A percentile compares a stretch with the other conserved stretches of the same genome.
phyloP scores from a whole-genome alignment of 179 eudicot genomes.

The Silene vulgaris region DNA sequence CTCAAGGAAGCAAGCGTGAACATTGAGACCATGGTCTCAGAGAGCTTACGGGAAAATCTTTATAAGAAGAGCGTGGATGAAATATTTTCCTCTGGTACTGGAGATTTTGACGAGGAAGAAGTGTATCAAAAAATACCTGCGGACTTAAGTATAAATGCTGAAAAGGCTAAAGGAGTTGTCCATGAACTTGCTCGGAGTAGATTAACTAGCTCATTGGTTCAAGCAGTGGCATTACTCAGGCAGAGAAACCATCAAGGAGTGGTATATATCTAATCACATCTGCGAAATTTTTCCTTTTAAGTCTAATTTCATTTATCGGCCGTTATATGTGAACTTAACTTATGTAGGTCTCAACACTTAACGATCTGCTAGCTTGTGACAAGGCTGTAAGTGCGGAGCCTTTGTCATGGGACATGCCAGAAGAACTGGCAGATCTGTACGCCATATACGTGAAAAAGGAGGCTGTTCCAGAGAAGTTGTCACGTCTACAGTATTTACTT shows the following conservation, averaged over 20 bases:
- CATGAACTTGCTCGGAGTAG: background rate
- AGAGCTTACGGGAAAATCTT: conserved; percentile 64
- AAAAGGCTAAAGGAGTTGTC: conserved; percentile 62
- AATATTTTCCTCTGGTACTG: conserved; percentile 87
- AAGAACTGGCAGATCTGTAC: conserved; percentile 72
- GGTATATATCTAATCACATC: conserved; percentile 42
- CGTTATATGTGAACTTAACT: background rate
- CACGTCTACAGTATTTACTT: conserved; percentile 25
- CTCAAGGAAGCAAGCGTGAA: conserved; percentile 71
- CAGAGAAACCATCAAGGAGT: conserved; percentile 72
- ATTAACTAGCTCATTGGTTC: conserved; percentile 62
- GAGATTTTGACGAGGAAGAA: conserved; percentile 90
- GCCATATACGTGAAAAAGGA: conserved; percentile 52
- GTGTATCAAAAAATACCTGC: conserved; percentile 77
- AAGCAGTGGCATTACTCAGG: conserved; percentile 75
- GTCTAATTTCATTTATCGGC: background rate
- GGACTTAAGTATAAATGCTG: conserved; percentile 61
- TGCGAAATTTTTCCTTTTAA: background rate
- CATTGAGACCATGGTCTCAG: conserved; percentile 61
- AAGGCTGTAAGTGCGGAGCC: conserved; percentile 86
- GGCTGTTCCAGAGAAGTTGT: conserved; percentile 51
- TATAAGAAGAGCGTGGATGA: conserved; percentile 70
- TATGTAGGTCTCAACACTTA: conserved; percentile 64
- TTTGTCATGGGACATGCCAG: conserved; percentile 72
- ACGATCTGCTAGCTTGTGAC: conserved; percentile 85